A percentile compares a stretch with the other conserved stretches of the same genome.
Evolutionary conservation across 2,329 filamentous ascomycete species (phyloP).

Genomic region (Verticillium longisporum): DNA sequence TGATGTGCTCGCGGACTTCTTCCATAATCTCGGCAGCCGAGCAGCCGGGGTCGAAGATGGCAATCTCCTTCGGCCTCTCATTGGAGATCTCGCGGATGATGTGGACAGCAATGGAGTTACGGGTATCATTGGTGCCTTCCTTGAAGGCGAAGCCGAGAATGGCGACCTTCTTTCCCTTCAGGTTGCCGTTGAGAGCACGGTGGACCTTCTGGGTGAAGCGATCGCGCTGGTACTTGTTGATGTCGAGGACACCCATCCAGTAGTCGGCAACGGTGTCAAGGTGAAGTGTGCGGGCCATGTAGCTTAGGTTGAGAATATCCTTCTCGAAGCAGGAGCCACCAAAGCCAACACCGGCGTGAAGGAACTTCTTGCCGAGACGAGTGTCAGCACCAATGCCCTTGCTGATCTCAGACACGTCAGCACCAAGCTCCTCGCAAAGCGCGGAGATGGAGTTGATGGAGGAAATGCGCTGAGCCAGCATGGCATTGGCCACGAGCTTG

Average conservation of each 20-base stretch:
- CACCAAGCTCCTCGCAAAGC: constrained; percentile 69
- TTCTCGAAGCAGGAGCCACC: constrained; percentile 80
- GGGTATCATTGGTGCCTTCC: constrained; percentile 69
- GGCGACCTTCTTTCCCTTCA: constrained; percentile 63
- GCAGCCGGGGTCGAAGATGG: constrained; percentile 62
- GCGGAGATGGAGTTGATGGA: constrained; percentile 79
- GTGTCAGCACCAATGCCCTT: constrained; percentile 61
- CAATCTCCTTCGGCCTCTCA: constrained; percentile 56
- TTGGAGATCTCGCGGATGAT: constrained; percentile 60
- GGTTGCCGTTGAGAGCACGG: constrained; percentile 59
- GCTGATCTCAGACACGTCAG: constrained; percentile 68
- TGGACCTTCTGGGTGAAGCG: constrained; percentile 63
- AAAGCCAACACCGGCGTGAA: constrained; percentile 71
- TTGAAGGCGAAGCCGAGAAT: constrained; percentile 75
- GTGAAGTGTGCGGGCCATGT: constrained; percentile 64
- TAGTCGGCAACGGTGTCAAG: constrained; percentile 67
- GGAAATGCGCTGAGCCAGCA: constrained; percentile 74
- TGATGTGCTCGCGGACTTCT: constrained; percentile 41
- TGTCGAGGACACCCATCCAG: constrained; percentile 66
- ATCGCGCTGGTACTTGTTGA: constrained; percentile 70
- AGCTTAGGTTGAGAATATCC: constrained; percentile 67
- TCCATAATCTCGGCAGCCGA: constrained; percentile 41
- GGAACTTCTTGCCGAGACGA: constrained; percentile 65
- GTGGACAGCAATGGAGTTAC: constrained; percentile 63
- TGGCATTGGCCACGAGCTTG: constrained; percentile 73